A percentile compares a stretch with the other conserved stretches of the same genome.
phyloP scores from a whole-genome alignment of 306 rosid species.

The Cucurbita moschata region DNA sequence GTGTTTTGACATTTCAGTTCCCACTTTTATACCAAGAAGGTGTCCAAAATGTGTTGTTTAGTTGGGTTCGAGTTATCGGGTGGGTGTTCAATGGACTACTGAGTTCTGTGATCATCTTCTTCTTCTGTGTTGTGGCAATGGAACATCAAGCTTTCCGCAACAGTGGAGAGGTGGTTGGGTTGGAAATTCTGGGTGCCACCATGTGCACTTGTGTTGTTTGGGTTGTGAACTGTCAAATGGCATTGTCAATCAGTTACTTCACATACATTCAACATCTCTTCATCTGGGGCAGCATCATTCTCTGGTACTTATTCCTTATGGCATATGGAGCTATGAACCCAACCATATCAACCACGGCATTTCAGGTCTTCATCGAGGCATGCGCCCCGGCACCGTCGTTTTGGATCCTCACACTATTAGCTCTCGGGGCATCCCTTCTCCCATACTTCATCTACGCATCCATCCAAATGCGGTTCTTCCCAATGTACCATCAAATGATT shows the following conservation, averaged over 20 bases:
- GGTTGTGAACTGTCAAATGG: conserved; percentile 96
- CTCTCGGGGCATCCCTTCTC: conserved; percentile 35
- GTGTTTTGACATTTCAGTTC: conserved; percentile 38
- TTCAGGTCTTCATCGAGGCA: conserved; percentile 76
- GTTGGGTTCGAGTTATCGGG: conserved; percentile 66
- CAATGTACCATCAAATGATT: conserved; percentile 74
- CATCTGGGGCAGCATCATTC: conserved; percentile 77
- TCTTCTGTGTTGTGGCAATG: conserved; percentile 47
- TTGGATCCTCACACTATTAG: conserved; percentile 66
- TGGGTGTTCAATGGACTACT: conserved; percentile 64
- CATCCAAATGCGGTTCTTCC: conserved; percentile 75
- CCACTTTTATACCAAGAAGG: conserved; percentile 95
- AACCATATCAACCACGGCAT: conserved; percentile 63
- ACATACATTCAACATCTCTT: conserved; percentile 72
- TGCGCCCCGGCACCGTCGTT: conserved; percentile 70
- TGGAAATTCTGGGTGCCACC: conserved; percentile 60
- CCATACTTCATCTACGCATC: conserved; percentile 57
- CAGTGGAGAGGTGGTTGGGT: conserved; percentile 57
- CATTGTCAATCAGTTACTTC: conserved; percentile 70
- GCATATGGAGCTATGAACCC: conserved; percentile 79
- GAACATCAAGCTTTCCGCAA: conserved; percentile 68
- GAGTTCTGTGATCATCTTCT: conserved; percentile 52
- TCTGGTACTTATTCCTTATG: conserved; percentile 77
- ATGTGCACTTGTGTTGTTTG: conserved; percentile 86
- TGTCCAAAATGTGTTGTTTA: conserved; percentile 64